Evolutionary conservation across 2,329 filamentous ascomycete species (phyloP).

Genomic region (Dothistroma pini): DNA sequence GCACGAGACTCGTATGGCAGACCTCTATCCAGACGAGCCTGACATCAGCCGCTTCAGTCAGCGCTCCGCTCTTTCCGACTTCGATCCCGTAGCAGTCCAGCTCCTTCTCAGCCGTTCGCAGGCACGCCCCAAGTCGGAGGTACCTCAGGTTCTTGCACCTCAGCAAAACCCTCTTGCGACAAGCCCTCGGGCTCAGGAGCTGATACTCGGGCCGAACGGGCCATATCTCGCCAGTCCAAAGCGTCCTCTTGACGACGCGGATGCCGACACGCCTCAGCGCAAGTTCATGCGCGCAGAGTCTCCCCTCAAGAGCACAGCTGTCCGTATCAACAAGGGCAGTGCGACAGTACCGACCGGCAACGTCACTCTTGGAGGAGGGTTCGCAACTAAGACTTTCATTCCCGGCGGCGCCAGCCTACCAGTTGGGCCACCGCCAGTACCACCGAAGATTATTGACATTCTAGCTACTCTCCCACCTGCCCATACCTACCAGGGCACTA

Average conservation of each 20-base stretch:
- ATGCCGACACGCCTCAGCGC: constrained; percentile 69
- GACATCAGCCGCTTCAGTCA: constrained; percentile 70
- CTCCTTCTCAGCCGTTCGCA: constrained; percentile 83
- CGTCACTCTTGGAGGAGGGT: constrained; percentile 28
- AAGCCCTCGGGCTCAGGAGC: constrained; percentile 21
- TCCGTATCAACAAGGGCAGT: constrained; percentile 69
- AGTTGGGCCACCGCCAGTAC: constrained; percentile 65
- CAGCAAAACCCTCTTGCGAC: constrained; percentile 16
- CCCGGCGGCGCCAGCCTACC: constrained; percentile 32
- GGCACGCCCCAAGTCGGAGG: constrained; percentile 50
- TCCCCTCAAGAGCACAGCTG: constrained; percentile 84
- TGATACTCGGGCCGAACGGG: constrained; percentile 33
- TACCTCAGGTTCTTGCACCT: constrained; percentile 8
- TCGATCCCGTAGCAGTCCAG: constrained; percentile 77
- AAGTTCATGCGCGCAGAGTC: constrained; percentile 89
- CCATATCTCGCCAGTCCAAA: constrained; percentile 44
- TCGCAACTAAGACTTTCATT: constrained; percentile 34
- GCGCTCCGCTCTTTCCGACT: constrained; percentile 65
- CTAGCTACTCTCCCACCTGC: constrained; percentile 59
- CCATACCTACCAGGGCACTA: constrained; percentile 63
- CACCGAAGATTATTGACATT: constrained; percentile 60
- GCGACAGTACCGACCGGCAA: constrained; percentile 35
- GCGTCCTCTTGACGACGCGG: constrained; percentile 56
- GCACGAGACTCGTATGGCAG: constrained; percentile 86
- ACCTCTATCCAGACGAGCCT: constrained; percentile 87